Percentiles rank a stretch among this genome's conserved stretches.
Evolutionary conservation across 495 filamentous ascomycete genomes (phyloP).

Genomic region (Hypoxylon lenormandii): DNA sequence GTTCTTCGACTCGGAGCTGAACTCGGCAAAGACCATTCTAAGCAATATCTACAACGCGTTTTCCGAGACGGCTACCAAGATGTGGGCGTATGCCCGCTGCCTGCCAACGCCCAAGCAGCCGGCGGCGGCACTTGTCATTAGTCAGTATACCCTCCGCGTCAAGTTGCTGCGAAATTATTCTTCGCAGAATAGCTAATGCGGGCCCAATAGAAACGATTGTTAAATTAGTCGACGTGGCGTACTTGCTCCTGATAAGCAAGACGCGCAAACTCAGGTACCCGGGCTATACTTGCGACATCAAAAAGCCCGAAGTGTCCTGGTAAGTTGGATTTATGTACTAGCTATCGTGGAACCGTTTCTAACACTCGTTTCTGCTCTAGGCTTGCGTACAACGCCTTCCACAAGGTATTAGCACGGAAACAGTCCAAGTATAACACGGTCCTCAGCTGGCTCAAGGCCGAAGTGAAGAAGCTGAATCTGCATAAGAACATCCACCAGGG

Average conservation of each 20-base stretch:
- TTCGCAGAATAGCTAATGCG: neutral
- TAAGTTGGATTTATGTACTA: slow-evolving; percentile 49
- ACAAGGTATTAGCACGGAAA: slow-evolving; percentile 71
- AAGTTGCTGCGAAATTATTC: neutral
- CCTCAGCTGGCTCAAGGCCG: slow-evolving; percentile 71
- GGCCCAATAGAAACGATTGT: slow-evolving; percentile 68
- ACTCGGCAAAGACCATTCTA: slow-evolving; percentile 74
- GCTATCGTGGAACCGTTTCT: slow-evolving; percentile 19
- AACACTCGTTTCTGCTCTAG: slow-evolving; percentile 44
- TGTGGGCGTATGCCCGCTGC: slow-evolving; percentile 79
- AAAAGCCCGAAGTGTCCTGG: slow-evolving; percentile 76
- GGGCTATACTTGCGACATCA: slow-evolving; percentile 69
- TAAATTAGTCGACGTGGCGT: slow-evolving; percentile 73
- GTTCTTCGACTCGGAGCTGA: slow-evolving; percentile 88
- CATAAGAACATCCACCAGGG: slow-evolving; percentile 44
- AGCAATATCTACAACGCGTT: slow-evolving; percentile 80
- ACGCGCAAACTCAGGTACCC: slow-evolving; percentile 59
- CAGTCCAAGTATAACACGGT: slow-evolving; percentile 73
- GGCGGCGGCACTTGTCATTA: slow-evolving; percentile 66
- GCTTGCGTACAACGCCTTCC: slow-evolving; percentile 75
- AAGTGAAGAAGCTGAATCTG: slow-evolving; percentile 50
- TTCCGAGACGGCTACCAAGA: slow-evolving; percentile 80
- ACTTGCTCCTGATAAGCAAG: slow-evolving; percentile 71
- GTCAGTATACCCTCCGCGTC: slow-evolving; percentile 56
- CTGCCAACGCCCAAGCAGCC: slow-evolving; percentile 69